Conservation (phyloP, 2,329 filamentous ascomycete genomes). For the Colletotrichum sp. region DNA sequence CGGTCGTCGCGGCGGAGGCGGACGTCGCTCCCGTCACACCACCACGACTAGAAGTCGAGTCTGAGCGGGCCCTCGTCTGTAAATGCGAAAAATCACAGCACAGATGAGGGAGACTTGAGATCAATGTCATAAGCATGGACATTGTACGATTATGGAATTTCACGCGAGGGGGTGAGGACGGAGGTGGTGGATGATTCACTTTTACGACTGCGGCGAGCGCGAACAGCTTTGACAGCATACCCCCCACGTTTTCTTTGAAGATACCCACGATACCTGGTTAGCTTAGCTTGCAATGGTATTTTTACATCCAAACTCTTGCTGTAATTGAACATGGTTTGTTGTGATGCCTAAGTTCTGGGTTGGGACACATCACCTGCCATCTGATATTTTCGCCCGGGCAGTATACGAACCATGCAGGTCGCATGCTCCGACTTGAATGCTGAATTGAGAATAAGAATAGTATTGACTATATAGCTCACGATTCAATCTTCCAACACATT, state of each 20-base stretch:
- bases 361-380: not conserved
- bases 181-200: not conserved
- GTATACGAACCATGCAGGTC: not conserved
- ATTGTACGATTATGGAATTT: not conserved
- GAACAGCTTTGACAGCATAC: not conserved
- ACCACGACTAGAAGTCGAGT: constrained; percentile 36
- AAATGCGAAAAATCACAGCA: not conserved
- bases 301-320: not conserved
- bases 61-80: constrained; percentile 23
- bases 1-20: constrained; percentile 33
- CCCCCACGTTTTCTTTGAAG: not conserved
- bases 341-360: not conserved
- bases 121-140: not conserved
- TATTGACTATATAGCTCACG: not conserved
- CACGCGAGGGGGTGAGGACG: not conserved
- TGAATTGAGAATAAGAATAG: not conserved
- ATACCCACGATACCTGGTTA: constrained; percentile 19
- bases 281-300: constrained; percentile 15
- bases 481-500: constrained; percentile 60
- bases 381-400: not conserved
- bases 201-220: not conserved
- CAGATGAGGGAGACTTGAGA: not conserved
- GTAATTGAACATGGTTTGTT: rapidly evolving
- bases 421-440: rapidly evolving
- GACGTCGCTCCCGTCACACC: constrained; percentile 26